Conservation (phyloP, 75 land plant species). For the Azolla pinnata region DNA sequence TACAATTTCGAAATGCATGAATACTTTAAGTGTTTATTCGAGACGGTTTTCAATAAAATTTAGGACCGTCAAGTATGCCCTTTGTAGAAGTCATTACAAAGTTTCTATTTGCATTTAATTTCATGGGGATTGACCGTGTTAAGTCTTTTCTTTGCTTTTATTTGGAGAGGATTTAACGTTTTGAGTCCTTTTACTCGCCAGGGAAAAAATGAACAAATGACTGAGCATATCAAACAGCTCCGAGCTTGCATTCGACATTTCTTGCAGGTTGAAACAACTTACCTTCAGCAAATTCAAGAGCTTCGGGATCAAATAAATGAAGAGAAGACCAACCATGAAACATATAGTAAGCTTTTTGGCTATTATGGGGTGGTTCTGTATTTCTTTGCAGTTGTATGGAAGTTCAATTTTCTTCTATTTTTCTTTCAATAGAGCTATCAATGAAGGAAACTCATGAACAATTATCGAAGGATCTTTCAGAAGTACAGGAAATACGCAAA, state of each 20-base stretch:
- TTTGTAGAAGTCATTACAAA: no score
- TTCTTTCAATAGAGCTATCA: not conserved
- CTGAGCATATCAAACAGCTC: slow-evolving; percentile 65
- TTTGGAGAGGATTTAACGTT: not conserved
- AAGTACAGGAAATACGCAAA: slow-evolving; percentile 8
- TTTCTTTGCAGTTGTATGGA: not conserved
- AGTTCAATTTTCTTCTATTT: not conserved
- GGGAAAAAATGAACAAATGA: slow-evolving; percentile 83
- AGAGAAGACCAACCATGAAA: slow-evolving; percentile 37
- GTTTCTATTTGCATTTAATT: no score
- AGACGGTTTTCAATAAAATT: no score
- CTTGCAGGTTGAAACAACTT: slow-evolving; percentile 46
- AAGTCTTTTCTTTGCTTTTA: not conserved
- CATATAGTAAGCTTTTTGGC: slow-evolving; percentile 40
- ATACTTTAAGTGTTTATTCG: not conserved
- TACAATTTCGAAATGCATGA: not conserved
- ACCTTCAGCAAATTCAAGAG: slow-evolving; percentile 38
- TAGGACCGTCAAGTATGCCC: no score
- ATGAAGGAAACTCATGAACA: slow-evolving; percentile 8
- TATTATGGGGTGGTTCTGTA: no score
- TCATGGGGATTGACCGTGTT: no score
- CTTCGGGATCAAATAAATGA: slow-evolving; percentile 27
- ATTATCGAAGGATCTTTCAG: slow-evolving; percentile 13
- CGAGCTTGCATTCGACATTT: slow-evolving; percentile 75
- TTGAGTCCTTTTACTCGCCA: slow-evolving; percentile 10